Base-by-base conservation (phyloP, 2,329 filamentous ascomycete species). In the Coniochaeta prunicola region DNA sequence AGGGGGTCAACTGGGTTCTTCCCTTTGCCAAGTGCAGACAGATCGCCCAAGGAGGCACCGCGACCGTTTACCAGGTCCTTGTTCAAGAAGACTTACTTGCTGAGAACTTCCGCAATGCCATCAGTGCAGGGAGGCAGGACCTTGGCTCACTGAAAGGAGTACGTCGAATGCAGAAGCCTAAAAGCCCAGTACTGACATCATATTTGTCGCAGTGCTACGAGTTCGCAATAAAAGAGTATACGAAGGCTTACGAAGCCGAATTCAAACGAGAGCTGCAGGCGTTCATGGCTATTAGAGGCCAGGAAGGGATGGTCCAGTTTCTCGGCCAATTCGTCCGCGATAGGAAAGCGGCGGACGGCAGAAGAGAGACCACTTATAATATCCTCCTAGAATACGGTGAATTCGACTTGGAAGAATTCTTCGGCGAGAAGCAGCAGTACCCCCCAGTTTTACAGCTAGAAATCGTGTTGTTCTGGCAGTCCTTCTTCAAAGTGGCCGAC, bases 351-450 rank as follows among this genome's bases (percentile, higher is more conserved):
- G 26, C 9, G 8, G 15, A 61, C 33, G 57, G 40, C 15, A n/a
- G 8, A 36, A 36, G n/a, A 40, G 30, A 55, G 50, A 57, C 38
- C 9, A 58, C n/a, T 5, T 48, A 57, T 54, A 58, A 61, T 26
- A 61, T 61, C 17, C 42, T 61, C 9, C 45, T 61, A 5, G 59
- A 61, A 40, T 61, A 54, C 33, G 59, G 59, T 3, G 57, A 61
- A 3, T 55, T 50, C 15, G 57, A 61, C 48, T 42, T 61, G 19
- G 59, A 59, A 12, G 59, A 61, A 28, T 61, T 57, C 54, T 53
- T 61, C 30, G 59, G 57, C 10, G 28, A 53, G 8, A 26, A n/a
- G 28, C 50, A 40, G 4, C 30, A 33, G 8, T 57, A 59, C 12
- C 59, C 59, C 10, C 59, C 59, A 1, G 54, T 61, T 24, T 38